These are phyloP conservation scores for Dipteronia sinensis DNA, from an alignment of 345 rosid genomes.

Conservation along the genomic window DNA sequence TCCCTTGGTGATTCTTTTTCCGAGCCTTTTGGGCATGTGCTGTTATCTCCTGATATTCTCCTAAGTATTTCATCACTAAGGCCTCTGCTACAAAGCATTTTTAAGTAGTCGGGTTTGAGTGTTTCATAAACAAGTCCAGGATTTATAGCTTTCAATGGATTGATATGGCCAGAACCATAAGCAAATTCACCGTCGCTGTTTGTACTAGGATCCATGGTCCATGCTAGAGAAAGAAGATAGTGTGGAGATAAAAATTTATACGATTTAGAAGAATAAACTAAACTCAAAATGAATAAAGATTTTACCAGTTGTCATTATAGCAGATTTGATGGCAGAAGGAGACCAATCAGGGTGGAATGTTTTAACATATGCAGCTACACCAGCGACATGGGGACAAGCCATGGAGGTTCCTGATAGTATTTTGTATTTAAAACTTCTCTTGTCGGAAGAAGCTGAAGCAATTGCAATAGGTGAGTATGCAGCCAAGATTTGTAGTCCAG, in stretches of 20 bases:
- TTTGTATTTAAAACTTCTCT: conserved; percentile 29
- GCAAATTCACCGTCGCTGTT: neutral
- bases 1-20: conserved; percentile 27
- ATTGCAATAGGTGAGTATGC: conserved; percentile 33
- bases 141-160: conserved; percentile 33
- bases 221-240: neutral
- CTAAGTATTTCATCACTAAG: neutral
- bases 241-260: too few relatives aligned
- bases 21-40: conserved; percentile 32
- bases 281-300: neutral
- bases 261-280: neutral
- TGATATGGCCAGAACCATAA: conserved; percentile 24
- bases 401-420: conserved; percentile 60
- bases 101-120: conserved; percentile 33
- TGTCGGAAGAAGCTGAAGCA: conserved; percentile 25
- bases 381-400: conserved; percentile 60
- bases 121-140: conserved; percentile 41
- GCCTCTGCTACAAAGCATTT: conserved; percentile 45
- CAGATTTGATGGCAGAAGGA: conserved; percentile 65
- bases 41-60: conserved; percentile 34
- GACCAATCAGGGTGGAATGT: conserved; percentile 60
- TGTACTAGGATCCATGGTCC: conserved; percentile 2
- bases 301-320: conserved; percentile 68
- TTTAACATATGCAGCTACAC: conserved; percentile 47
- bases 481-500: conserved; percentile 52